Evolutionary conservation across 2,329 filamentous ascomycete genomes (phyloP), one percentile per base, ranked within the genome.

Genomic region (Septoria petroselini): DNA sequence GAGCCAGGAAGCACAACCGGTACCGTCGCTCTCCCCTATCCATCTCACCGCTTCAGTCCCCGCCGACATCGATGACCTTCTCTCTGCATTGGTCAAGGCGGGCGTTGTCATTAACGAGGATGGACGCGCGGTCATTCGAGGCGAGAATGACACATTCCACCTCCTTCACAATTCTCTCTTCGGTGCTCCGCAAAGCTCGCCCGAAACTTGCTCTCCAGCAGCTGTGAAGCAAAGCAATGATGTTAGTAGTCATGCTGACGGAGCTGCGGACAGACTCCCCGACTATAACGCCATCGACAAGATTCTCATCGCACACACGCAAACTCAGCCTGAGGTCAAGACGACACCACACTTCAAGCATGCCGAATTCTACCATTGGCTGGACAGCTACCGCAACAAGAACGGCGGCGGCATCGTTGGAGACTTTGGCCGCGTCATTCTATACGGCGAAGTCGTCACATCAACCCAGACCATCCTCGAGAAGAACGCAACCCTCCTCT

Each of bases 381-480:
- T 97, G 7, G 71, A 74, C 18, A 72, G 80, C 19, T 94, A 90
- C 64, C 82, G 86, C 44, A 67, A 70, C 9, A 53, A 49, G 33
- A 52, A 60, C 31, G 69, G 71, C 25, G 77, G 81, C 38, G 23
- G 33, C 11, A 77, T 82, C 0, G 73, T 79, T 5, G 68, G 67
- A 3, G 72, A 80, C 18, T 97, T 94, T 75, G 93, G 93, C 3
- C 80, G 83, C 42, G 73, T 80, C 42, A 70, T 98, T 3, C 74
- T 97, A 57, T 97, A 97, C 64, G 91, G 86, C 45, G 89, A 96
- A 67, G 89, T 95, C 5, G 78, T 96, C 12, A 96, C 91, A 2
- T 95, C 89, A 67, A 98, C 93, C 21, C 95, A 91, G 70, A 95
- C 91, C 0, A 75, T 97, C 4, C 77, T 96, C 5, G 93, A 97